Conservation (phyloP, 768 basidiomycete species). For the Royoungia palumana region DNA sequence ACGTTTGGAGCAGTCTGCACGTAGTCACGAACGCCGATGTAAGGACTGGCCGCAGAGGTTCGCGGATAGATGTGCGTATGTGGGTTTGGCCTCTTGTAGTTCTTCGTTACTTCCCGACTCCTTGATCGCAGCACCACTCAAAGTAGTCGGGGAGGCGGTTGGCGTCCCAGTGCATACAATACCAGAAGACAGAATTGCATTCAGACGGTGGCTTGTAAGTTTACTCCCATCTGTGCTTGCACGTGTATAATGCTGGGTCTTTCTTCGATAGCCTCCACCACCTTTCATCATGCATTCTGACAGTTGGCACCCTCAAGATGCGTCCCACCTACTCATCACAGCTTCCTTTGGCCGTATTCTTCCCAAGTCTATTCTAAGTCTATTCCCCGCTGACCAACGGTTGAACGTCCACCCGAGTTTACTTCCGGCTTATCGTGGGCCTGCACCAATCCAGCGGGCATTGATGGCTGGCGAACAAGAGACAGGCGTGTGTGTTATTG, state of each 20-base stretch:
- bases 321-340: conserved; percentile 66
- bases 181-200: conserved; percentile 55
- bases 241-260: background rate
- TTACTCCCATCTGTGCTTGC: background rate
- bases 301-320: conserved; percentile 21
- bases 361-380: conserved; percentile 52
- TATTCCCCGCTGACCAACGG: conserved; percentile 55
- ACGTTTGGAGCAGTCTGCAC: conserved; percentile 68
- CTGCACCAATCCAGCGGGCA: conserved; percentile 86
- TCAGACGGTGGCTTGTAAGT: conserved; percentile 63
- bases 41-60: conserved; percentile 58
- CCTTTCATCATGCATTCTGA: conserved; percentile 26
- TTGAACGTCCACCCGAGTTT: conserved; percentile 91
- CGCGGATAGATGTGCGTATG: conserved; percentile 60
- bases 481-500: conserved; percentile 80
- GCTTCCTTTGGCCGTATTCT: conserved; percentile 92
- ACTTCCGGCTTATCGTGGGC: conserved; percentile 83
- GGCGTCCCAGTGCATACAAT: conserved; percentile 57
- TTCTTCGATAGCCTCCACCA: conserved; percentile 42
- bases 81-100: conserved; percentile 21
- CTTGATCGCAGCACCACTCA: conserved; percentile 61
- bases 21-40: conserved; percentile 74
- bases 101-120: background rate
- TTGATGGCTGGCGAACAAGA: conserved; percentile 62
- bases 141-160: conserved; percentile 50